Percentiles rank a stretch among this genome's conserved stretches.
Conservation (phyloP, 2,329 filamentous ascomycete species). For the Nemania serpens region DNA sequence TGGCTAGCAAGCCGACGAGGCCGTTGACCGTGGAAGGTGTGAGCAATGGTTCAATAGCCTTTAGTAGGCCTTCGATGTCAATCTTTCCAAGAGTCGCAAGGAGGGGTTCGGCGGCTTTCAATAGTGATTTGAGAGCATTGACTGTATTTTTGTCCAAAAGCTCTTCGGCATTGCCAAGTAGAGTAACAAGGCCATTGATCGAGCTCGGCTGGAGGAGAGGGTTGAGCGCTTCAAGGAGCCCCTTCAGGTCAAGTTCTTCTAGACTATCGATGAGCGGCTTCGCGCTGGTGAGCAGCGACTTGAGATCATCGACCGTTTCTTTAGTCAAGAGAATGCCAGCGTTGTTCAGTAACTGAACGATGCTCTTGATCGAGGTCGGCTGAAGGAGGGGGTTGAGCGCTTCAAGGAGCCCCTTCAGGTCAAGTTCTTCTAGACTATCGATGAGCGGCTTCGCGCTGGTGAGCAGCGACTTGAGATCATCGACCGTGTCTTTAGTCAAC, state of each 20-base stretch:
- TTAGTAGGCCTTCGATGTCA: slow-evolving; percentile 42
- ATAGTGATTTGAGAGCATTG: background rate
- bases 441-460: slow-evolving; percentile 22
- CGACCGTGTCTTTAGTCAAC: slow-evolving; percentile 27
- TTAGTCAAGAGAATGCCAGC: slow-evolving; percentile 25
- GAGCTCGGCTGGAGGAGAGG: slow-evolving; percentile 44
- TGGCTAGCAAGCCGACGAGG: slow-evolving; percentile 43
- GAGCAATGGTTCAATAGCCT: slow-evolving; percentile 44
- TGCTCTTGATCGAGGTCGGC: slow-evolving; percentile 23
- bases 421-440: slow-evolving; percentile 19
- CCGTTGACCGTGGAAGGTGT: slow-evolving; percentile 32
- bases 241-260: slow-evolving; percentile 33
- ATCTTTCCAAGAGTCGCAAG: slow-evolving; percentile 36
- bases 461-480: slow-evolving; percentile 24
- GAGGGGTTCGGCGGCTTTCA: slow-evolving; percentile 1
- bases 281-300: slow-evolving; percentile 20
- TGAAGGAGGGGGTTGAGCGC: slow-evolving; percentile 42
- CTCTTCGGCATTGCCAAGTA: slow-evolving; percentile 40
- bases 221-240: slow-evolving; percentile 41
- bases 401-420: slow-evolving; percentile 41
- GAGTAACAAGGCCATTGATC: slow-evolving; percentile 38
- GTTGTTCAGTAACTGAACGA: slow-evolving; percentile 26
- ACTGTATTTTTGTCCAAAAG: slow-evolving; percentile 25
- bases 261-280: slow-evolving; percentile 25
- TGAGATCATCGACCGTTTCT: slow-evolving; percentile 26